These are phyloP conservation scores for Chaetomium cochliodes DNA, from an alignment of 495 filamentous ascomycete species.

Conservation along the genomic window DNA sequence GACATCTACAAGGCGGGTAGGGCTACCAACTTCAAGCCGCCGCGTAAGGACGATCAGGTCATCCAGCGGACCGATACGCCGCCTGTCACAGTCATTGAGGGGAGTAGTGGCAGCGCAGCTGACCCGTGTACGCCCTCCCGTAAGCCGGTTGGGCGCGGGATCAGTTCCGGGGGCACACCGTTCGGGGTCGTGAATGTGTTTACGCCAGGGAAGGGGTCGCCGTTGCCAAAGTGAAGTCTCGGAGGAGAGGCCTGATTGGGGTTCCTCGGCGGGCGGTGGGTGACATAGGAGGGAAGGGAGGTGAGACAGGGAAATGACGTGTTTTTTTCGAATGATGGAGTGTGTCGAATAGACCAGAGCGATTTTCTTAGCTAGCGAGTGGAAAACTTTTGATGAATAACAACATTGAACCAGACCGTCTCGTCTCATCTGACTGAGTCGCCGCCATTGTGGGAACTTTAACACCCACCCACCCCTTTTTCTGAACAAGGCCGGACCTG, in stretches of 20 bases:
- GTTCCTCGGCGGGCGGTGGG: not conserved
- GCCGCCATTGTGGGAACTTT: no score
- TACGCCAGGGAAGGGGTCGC: slow-evolving; percentile 21
- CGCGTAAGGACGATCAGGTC: slow-evolving; percentile 39
- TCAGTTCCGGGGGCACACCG: slow-evolving; percentile 1
- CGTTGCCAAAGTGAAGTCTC: slow-evolving; percentile 16
- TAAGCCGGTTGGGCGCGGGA: slow-evolving; percentile 9
- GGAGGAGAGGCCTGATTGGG: not conserved
- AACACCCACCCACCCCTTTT: not conserved
- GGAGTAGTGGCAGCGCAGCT: not conserved
- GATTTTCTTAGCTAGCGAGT: not conserved
- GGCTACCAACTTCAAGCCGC: slow-evolving; percentile 71
- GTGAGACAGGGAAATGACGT: not conserved
- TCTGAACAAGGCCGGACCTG: no score
- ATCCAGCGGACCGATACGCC: slow-evolving; percentile 33
- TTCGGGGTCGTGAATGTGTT: slow-evolving; percentile 17
- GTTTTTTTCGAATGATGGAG: not conserved
- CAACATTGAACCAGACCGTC: not conserved
- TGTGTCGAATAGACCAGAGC: not conserved
- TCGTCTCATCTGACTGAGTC: no score
- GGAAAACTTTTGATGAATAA: not conserved
- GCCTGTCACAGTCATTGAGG: slow-evolving; percentile 14
- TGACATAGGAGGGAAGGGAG: not conserved
- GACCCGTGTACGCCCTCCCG: slow-evolving; percentile 21
- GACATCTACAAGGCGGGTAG: slow-evolving; percentile 76